Percentiles rank a stretch among this genome's conserved stretches.
phyloP scores from a whole-genome alignment of 805 yeast genomes.

The Wickerhamiella occidentalis region DNA sequence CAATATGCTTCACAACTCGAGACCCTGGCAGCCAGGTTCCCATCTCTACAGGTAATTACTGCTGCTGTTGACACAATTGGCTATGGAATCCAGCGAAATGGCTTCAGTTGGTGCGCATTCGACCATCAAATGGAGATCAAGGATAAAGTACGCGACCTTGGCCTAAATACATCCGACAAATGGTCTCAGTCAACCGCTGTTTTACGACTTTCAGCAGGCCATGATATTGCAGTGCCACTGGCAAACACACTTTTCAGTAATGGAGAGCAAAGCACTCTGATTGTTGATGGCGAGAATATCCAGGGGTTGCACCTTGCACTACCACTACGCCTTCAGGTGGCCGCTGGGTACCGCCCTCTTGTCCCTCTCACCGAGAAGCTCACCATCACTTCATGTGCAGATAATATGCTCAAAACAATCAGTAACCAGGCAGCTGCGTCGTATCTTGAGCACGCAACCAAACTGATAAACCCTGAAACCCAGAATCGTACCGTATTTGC shows the following conservation, averaged over 20 bases:
- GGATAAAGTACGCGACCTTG: constrained; percentile 15
- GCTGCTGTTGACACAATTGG: constrained; percentile 27
- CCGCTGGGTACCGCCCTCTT: constrained; percentile 15
- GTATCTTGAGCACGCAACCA: constrained; percentile 33
- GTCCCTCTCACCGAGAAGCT: constrained; percentile 22
- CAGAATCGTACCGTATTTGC: constrained; percentile 21
- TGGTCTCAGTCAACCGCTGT: constrained; percentile 10
- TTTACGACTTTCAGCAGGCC: constrained; percentile 2
- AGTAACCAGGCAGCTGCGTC: constrained; percentile 46
- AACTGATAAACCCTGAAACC: constrained; percentile 14
- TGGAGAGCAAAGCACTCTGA: constrained; percentile 19
- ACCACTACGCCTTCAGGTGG: constrained; percentile 7
- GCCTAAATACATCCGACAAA: not conserved
- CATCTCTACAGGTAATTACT: constrained; percentile 22
- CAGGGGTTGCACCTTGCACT: constrained; percentile 18
- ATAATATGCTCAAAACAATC: constrained; percentile 48
- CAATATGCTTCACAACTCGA: constrained; percentile 25
- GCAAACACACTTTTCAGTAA: constrained; percentile 28
- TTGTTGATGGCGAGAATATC: constrained; percentile 13
- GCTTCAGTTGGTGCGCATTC: constrained; percentile 21
- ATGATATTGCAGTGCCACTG: constrained; percentile 22
- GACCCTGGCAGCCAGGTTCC: constrained; percentile 15
- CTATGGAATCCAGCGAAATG: constrained; percentile 26
- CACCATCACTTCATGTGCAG: constrained; percentile 38
- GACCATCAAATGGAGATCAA: constrained; percentile 16